These are phyloP conservation scores for Diophrys appendiculata DNA, from an alignment of 73 alveolate genomes.

Conservation along the genomic window DNA sequence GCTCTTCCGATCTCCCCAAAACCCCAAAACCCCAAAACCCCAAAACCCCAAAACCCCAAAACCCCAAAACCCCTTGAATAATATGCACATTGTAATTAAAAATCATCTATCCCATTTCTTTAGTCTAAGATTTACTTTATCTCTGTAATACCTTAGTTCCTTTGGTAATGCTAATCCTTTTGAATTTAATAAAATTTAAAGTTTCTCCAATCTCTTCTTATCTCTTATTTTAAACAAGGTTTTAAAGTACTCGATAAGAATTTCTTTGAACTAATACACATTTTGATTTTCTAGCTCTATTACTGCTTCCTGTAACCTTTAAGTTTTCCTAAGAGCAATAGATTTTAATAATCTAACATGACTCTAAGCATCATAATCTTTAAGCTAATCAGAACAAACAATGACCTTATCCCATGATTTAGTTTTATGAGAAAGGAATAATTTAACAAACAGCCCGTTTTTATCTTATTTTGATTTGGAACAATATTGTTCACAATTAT, in stretches of 20 bases:
- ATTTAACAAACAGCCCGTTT: neutral
- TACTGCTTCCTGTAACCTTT: neutral
- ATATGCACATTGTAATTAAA: too few relatives aligned
- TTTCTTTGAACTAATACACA: neutral
- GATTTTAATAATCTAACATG: neutral
- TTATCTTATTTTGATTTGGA: too few relatives aligned
- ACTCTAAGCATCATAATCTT: neutral
- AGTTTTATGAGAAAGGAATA: neutral
- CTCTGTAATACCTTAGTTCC: neutral
- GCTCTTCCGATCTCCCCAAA: too few relatives aligned
- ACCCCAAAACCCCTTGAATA: too few relatives aligned
- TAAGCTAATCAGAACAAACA: neutral
- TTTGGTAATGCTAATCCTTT: neutral
- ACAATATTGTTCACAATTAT: neutral
- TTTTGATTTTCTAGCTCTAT: neutral
- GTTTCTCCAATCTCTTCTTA: neutral
- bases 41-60: too few relatives aligned
- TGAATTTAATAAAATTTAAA: neutral
- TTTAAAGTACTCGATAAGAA: neutral
- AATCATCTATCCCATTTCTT: neutral
- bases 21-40: too few relatives aligned
- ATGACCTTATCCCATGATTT: neutral
- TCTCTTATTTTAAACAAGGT: neutral
- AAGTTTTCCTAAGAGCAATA: neutral
- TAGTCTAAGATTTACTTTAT: neutral